Conservation (phyloP, 164 flowering plant genomes). For the Malania oleifera region DNA sequence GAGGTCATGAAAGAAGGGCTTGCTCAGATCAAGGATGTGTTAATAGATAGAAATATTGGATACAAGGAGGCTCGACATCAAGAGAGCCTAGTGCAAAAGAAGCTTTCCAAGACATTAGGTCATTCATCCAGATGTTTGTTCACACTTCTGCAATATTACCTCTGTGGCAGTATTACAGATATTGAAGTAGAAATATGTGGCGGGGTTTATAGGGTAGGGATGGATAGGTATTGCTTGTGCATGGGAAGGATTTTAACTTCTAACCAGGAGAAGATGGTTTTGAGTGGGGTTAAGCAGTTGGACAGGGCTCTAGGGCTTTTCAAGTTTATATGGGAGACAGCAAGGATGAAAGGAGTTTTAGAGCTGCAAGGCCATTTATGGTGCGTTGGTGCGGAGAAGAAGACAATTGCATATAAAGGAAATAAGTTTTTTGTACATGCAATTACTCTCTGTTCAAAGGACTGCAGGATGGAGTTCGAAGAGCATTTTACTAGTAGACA, state of each 20-base stretch:
- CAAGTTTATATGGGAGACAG: slow-evolving; percentile 73
- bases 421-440: slow-evolving; percentile 56
- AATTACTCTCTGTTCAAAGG: slow-evolving; percentile 29
- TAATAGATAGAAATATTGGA: slow-evolving; percentile 59
- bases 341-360: slow-evolving; percentile 52
- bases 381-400: slow-evolving; percentile 56
- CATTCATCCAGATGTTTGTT: slow-evolving; percentile 76
- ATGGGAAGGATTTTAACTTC: slow-evolving; percentile 75
- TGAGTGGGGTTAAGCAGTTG: slow-evolving; percentile 67
- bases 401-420: slow-evolving; percentile 49
- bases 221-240: slow-evolving; percentile 37
- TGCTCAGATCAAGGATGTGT: slow-evolving; percentile 68
- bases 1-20: slow-evolving; percentile 87
- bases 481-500: too few relatives aligned
- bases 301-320: slow-evolving; percentile 67
- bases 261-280: slow-evolving; percentile 46
- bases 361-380: slow-evolving; percentile 86
- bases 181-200: slow-evolving; percentile 72
- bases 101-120: slow-evolving; percentile 53
- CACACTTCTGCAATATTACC: slow-evolving; percentile 65
- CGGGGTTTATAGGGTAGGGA: slow-evolving; percentile 34
- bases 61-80: slow-evolving; percentile 62
- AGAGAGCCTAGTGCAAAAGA: slow-evolving; percentile 74
- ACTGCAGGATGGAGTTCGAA: too few relatives aligned
- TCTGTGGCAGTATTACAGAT: slow-evolving; percentile 51